Conservation (phyloP, 2,329 filamentous ascomycete genomes). For the Colletotrichum sp. region DNA sequence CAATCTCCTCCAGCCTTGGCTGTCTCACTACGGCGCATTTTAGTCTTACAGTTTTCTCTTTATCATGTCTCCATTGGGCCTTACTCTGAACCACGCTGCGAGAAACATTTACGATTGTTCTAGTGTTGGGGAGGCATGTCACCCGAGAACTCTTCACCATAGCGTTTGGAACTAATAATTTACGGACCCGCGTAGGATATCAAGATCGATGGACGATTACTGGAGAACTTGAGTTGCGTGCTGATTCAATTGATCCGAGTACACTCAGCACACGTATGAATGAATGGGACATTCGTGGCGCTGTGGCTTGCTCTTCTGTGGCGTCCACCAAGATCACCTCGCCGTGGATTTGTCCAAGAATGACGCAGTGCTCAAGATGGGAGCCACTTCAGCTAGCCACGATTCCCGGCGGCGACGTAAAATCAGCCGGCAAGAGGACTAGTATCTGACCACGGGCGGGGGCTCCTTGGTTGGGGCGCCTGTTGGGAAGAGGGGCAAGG, state of each 20-base stretch:
- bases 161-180: neutral
- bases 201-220: neutral
- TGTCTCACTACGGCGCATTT: neutral
- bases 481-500: neutral
- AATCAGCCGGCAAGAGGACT: neutral
- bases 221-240: neutral
- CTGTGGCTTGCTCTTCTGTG: neutral
- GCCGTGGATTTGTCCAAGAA: neutral
- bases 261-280: neutral
- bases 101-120: no score
- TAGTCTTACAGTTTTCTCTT: neutral
- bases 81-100: neutral
- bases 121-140: neutral
- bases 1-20: neutral
- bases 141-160: neutral
- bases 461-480: neutral
- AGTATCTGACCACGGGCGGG: neutral
- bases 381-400: neutral
- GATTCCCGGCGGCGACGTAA: neutral
- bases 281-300: neutral
- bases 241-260: neutral
- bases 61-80: neutral
- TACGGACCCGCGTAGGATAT: neutral
- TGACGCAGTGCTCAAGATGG: neutral
- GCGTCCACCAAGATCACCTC: neutral